These are phyloP conservation scores for Aspergillus clavatus DNA, from an alignment of 2,329 filamentous ascomycete genomes.

Conservation along the genomic window DNA sequence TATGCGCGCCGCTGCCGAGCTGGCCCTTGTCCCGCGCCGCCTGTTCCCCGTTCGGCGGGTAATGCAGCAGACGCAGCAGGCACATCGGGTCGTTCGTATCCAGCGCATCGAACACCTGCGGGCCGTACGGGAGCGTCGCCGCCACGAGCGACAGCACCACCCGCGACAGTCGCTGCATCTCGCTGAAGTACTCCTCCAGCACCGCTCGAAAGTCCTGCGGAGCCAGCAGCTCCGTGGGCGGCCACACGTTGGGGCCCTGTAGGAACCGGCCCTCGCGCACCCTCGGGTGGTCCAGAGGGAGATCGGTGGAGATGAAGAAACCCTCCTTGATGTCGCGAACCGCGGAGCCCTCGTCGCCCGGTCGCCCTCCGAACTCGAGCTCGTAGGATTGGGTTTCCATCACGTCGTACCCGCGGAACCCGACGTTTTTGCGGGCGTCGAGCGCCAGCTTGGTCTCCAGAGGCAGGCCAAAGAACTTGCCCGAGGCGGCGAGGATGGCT, in stretches of 20 bases:
- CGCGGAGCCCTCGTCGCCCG: constrained; percentile 23
- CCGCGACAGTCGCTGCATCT: constrained; percentile 38
- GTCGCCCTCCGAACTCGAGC: neutral
- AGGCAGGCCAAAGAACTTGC: constrained; percentile 46
- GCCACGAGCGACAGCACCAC: constrained; percentile 43
- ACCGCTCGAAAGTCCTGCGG: constrained; percentile 34
- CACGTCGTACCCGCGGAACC: constrained; percentile 34
- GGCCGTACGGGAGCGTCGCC: constrained; percentile 38
- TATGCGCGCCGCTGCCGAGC: constrained; percentile 47
- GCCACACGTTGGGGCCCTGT: constrained; percentile 44
- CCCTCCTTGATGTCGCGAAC: constrained; percentile 16
- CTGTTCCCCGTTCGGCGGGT: constrained; percentile 29
- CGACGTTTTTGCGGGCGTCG: neutral
- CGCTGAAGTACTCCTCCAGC: constrained; percentile 40
- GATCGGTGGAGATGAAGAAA: constrained; percentile 6
- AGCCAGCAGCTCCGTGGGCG: constrained; percentile 27
- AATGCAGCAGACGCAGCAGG: constrained; percentile 47
- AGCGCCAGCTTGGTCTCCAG: constrained; percentile 13
- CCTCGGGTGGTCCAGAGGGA: neutral
- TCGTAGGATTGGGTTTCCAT: constrained; percentile 34
- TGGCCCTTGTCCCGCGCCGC: constrained; percentile 19
- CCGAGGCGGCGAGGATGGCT: constrained; percentile 38
- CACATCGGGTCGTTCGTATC: constrained; percentile 40
- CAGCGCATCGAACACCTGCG: constrained; percentile 39
- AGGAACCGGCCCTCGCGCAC: neutral